Percentiles rank a stretch among this genome's conserved stretches.
These are phyloP conservation scores for Colletotrichum lentis DNA, from an alignment of 2,329 filamentous ascomycete genomes.

Conservation along the genomic window DNA sequence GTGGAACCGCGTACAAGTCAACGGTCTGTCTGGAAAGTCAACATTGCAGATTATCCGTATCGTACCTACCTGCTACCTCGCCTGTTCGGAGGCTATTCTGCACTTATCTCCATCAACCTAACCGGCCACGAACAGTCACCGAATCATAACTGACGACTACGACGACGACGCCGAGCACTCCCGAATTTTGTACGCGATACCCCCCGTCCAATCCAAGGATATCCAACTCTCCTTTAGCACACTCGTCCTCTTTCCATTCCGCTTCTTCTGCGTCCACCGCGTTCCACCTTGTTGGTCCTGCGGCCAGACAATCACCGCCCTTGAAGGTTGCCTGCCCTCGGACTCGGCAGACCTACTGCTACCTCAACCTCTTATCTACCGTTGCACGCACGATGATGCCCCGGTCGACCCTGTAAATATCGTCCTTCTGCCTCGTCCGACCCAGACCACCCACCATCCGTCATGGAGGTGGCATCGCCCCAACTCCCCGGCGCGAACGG, in stretches of 20 bases:
- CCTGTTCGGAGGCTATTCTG: not conserved
- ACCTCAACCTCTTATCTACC: not conserved
- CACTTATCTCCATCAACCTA: not conserved
- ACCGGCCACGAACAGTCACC: slow-evolving; percentile 20
- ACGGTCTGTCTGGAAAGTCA: slow-evolving; percentile 35
- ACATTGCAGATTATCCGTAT: slow-evolving; percentile 21
- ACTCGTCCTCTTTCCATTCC: slow-evolving; percentile 16
- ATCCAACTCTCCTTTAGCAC: slow-evolving; percentile 29
- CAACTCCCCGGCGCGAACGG: slow-evolving; percentile 58
- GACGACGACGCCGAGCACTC: slow-evolving; percentile 16
- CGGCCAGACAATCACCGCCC: slow-evolving; percentile 24
- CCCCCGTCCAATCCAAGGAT: slow-evolving; percentile 11
- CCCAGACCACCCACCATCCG: slow-evolving; percentile 41
- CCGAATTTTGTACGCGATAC: slow-evolving; percentile 27
- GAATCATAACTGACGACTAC: slow-evolving; percentile 19
- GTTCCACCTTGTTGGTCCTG: slow-evolving; percentile 16
- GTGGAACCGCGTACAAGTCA: slow-evolving; percentile 30
- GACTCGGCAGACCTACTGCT: slow-evolving; percentile 28
- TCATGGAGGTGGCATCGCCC: slow-evolving; percentile 64
- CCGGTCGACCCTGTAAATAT: slow-evolving; percentile 33
- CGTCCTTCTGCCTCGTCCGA: slow-evolving; percentile 36
- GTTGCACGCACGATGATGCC: slow-evolving; percentile 35
- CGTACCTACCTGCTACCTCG: not conserved
- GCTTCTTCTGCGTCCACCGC: slow-evolving; percentile 14
- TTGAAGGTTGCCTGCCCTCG: slow-evolving; percentile 15